Base-by-base conservation (phyloP, 768 basidiomycete species). In the Kwoniella mangroviensis region DNA sequence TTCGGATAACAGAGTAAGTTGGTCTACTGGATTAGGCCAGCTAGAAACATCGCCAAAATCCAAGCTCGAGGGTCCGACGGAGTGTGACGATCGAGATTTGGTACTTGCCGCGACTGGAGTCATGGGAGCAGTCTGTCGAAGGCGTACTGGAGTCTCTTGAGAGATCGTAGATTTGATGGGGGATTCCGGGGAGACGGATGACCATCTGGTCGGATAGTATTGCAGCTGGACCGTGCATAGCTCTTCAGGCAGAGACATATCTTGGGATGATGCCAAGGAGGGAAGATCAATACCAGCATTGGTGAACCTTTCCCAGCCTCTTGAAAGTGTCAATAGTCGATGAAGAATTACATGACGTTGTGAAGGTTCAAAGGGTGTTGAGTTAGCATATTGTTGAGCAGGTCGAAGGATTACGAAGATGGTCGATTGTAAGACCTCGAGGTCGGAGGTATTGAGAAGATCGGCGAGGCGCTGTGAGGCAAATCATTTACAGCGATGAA, bases 371-470 rank as follows among this genome's bases (percentile, higher is more conserved):
- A 95, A 90, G 13, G 92, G 89, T 10, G 91, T 90, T 76, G 93
- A 91, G 15, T 90, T 89, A 9, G 92, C 94, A 82, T 97, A 98
- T 81, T 98, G 95, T 79, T 98, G 95, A 4, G 93, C 90, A 2
- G 96, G 95, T 41, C 97, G 91, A 34, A 98, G 88, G 59, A 97
- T 86, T 56, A 98, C 88, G 74, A 92, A 91, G 69, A 98, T 86
- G 42, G 93, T 87, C 41, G 92, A 85, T 65, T 93, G 88, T 53
- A 98, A 86, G 54, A 98, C 86, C 79, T 97, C 93, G 70, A 97
- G 85, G 85, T 98, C 96, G 28, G 90, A 90, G 7, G 93, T 92
- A 78, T 89, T 89, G 72, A 98, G 86, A 42, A 99, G 86, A 79
- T 91, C 90, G 83, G 92, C 93, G 73, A 98, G 85, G 70, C 94